Percentiles rank a stretch among this genome's conserved stretches.
Evolutionary conservation across 2,329 filamentous ascomycete species (phyloP).

Genomic region (Teratosphaeria gauchensis): DNA sequence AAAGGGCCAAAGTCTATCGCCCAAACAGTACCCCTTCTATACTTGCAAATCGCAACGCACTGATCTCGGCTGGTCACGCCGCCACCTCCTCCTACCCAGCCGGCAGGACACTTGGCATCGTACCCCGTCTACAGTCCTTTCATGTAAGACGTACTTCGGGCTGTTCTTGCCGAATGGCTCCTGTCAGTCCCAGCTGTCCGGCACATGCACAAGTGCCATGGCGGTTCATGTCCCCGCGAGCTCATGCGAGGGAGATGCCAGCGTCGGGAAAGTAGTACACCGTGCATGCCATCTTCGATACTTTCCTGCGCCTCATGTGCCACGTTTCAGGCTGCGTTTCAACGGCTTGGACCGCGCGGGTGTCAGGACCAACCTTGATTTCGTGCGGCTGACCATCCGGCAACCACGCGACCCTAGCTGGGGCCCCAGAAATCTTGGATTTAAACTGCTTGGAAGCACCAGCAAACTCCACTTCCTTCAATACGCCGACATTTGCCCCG

Average conservation of each 20-base stretch:
- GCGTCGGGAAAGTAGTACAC: not conserved
- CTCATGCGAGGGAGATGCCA: no score
- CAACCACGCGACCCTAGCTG: not conserved
- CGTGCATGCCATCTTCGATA: not conserved
- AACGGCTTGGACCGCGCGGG: not conserved
- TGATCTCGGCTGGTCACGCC: not conserved
- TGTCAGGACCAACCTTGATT: not conserved
- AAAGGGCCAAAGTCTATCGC: not conserved
- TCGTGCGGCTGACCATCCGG: not conserved
- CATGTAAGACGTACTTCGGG: not conserved
- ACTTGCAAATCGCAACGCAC: not conserved
- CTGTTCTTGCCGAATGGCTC: not conserved
- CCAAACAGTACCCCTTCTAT: not conserved
- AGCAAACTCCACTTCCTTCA: not conserved
- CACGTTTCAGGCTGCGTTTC: not conserved
- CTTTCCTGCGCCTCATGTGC: not conserved
- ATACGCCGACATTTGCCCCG: not conserved
- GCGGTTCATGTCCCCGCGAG: not conserved
- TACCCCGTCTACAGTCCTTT: not conserved
- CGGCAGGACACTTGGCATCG: not conserved
- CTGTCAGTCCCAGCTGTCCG: not conserved
- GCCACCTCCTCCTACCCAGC: not conserved
- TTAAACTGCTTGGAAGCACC: not conserved
- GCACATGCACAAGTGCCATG: not conserved
- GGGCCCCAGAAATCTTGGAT: not conserved